Base-by-base conservation (phyloP, 768 basidiomycete genomes). In the Pisolithus tinctorius region DNA sequence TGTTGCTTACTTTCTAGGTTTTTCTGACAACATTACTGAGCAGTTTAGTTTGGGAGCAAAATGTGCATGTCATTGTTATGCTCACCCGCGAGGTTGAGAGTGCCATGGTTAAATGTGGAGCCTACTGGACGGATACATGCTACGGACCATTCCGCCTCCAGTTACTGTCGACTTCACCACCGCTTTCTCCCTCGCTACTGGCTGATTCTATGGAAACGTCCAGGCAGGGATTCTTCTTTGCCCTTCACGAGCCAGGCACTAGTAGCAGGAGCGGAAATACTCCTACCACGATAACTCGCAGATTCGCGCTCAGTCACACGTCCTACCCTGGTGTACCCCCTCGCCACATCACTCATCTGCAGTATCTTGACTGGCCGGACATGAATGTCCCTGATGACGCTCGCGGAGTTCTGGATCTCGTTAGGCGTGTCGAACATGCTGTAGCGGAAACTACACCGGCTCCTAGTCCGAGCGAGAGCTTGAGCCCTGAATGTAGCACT, bases 331-430 rank as follows among this genome's bases (percentile, higher is more conserved):
- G 74, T 16, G 73, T 76, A 11, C 74, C 78, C 2, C 74, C 84
- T 2, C 75, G 91, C n/a, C 76, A 69, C 51, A 75, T 98, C 14
- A 77, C 85, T 0, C 95, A 98, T 61, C 70, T 97, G 47, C 95
- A 98, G 65, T 97, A 93, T 62, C 76, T 94, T 37, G 86, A 87
- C 37, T 98, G 95, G 95, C 92, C 94, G 2, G 95, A 98, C 61
- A 86, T 97, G 74, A 93, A 93, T 63, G 92, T 98, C 11, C 95
- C 95, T 0, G 82, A 86, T 11, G 83, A 91, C 52, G 84, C 94
- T 0, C 71, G 79, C 6, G 86, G 84, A 6, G 72, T 97, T 17
- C 69, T 96, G 39, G 72, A 77, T 13, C 76, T 98, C 23, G 79
- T 96, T 48, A 76, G 74, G 53, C 82, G 84, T 55, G 85, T 92